These are phyloP conservation scores for Coemansia aciculifera DNA, from an alignment of 192 early-diverging fungal species.

Conservation along the genomic window DNA sequence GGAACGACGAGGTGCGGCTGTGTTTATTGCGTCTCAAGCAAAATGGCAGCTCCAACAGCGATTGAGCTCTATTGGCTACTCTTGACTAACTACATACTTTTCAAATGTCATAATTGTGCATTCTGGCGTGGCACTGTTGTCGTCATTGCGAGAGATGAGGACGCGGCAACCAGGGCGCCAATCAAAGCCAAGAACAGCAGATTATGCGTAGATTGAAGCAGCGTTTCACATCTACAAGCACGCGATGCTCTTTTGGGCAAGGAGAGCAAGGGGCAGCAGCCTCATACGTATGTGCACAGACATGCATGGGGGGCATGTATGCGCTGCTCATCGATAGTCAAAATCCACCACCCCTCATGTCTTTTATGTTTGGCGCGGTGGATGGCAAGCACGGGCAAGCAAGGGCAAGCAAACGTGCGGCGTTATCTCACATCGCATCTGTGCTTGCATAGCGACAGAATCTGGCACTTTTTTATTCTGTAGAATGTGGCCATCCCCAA, in stretches of 20 bases:
- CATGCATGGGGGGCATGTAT: background rate
- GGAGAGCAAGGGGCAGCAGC: background rate
- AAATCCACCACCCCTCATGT: background rate
- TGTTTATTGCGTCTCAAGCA: constrained; percentile 25
- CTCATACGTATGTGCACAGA: background rate
- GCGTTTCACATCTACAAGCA: background rate
- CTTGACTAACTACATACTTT: background rate
- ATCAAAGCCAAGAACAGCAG: background rate
- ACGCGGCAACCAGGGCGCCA: background rate
- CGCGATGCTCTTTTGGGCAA: background rate
- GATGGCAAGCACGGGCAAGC: background rate
- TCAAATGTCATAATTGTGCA: background rate
- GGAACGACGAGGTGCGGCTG: constrained; percentile 32
- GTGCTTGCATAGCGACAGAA: background rate
- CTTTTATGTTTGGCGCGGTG: constrained; percentile 1
- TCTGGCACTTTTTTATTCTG: background rate
- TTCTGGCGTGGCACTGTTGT: background rate
- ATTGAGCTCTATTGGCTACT: background rate
- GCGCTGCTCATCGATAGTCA: background rate
- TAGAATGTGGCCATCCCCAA: background rate
- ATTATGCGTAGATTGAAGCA: background rate
- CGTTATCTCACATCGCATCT: background rate
- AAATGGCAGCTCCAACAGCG: background rate
- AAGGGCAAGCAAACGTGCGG: constrained; percentile 1
- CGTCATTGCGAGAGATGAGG: background rate